Percentiles rank a stretch among this genome's conserved stretches.
These are phyloP conservation scores for Eutrema japonicum DNA, from an alignment of 345 rosid species.

Conservation along the genomic window DNA sequence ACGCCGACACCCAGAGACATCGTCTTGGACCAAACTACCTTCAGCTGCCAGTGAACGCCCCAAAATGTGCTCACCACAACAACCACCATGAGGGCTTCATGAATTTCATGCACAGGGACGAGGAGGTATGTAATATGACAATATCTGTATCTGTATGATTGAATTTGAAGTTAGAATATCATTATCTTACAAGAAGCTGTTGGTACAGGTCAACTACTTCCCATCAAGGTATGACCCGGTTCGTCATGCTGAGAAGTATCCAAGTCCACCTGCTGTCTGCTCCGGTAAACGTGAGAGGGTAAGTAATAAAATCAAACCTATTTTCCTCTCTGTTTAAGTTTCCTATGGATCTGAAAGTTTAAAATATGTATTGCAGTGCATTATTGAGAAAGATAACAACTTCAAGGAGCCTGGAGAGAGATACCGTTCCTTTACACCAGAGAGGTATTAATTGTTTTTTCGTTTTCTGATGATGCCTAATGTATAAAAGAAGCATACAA, in stretches of 20 bases:
- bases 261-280: conserved; percentile 62
- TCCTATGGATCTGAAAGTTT: neutral
- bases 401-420: conserved; percentile 94
- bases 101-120: conserved; percentile 93
- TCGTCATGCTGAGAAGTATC: conserved; percentile 85
- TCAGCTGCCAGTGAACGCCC: conserved; percentile 93
- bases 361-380: conserved; percentile 52
- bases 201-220: conserved; percentile 83
- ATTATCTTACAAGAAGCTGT: conserved; percentile 32
- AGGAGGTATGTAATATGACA: conserved; percentile 61
- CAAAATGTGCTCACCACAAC: conserved; percentile 95
- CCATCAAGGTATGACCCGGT: conserved; percentile 87
- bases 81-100: conserved; percentile 92
- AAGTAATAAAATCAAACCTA: conserved; percentile 21
- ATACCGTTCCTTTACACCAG: conserved; percentile 75
- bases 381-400: conserved; percentile 83
- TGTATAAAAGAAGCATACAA: neutral
- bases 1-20: conserved; percentile 94
- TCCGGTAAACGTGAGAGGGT: conserved; percentile 90
- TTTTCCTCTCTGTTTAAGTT: neutral
- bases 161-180: neutral
- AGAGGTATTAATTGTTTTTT: conserved; percentile 54
- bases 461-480: neutral
- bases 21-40: conserved; percentile 99
- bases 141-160: neutral